Evolutionary conservation across 2,329 filamentous ascomycete genomes (phyloP).

Genomic region (Fusarium aywerte): DNA sequence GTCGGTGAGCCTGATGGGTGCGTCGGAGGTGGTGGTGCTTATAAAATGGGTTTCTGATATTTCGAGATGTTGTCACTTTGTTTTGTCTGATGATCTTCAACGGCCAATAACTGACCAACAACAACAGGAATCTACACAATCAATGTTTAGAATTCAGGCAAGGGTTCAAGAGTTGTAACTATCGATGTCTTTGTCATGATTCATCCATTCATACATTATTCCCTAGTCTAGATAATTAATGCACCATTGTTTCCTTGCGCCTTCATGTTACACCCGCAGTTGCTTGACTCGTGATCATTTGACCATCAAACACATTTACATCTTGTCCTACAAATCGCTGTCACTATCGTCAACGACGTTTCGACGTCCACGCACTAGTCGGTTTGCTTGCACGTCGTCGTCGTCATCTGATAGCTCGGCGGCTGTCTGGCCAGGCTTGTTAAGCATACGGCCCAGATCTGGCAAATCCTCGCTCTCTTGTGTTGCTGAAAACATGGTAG

Average conservation of each 20-base stretch:
- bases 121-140: slow-evolving; percentile 23
- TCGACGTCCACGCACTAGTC: slow-evolving; percentile 44
- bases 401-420: slow-evolving; percentile 36
- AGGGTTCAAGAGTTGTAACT: neutral
- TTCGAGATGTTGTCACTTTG: slow-evolving; percentile 44
- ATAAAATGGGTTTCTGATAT: slow-evolving; percentile 59
- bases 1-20: slow-evolving; percentile 46
- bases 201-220: slow-evolving; percentile 30
- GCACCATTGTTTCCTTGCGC: slow-evolving; percentile 21
- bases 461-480: slow-evolving; percentile 57
- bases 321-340: slow-evolving; percentile 34
- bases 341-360: slow-evolving; percentile 49
- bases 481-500: slow-evolving; percentile 52
- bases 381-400: slow-evolving; percentile 26
- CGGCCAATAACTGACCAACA: slow-evolving; percentile 30
- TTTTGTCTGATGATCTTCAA: neutral
- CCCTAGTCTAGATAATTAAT: slow-evolving; percentile 36
- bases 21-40: slow-evolving; percentile 58
- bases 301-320: neutral
- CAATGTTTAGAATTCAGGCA: neutral
- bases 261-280: slow-evolving; percentile 3
- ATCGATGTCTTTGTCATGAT: slow-evolving; percentile 6
- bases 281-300: slow-evolving; percentile 6
- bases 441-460: slow-evolving; percentile 49
- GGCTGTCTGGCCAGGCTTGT: slow-evolving; percentile 3